A percentile compares a stretch with the other conserved stretches of the same genome.
These are phyloP conservation scores for Dendrobium huoshanense DNA, from an alignment of 106 monocot species.

Conservation along the genomic window DNA sequence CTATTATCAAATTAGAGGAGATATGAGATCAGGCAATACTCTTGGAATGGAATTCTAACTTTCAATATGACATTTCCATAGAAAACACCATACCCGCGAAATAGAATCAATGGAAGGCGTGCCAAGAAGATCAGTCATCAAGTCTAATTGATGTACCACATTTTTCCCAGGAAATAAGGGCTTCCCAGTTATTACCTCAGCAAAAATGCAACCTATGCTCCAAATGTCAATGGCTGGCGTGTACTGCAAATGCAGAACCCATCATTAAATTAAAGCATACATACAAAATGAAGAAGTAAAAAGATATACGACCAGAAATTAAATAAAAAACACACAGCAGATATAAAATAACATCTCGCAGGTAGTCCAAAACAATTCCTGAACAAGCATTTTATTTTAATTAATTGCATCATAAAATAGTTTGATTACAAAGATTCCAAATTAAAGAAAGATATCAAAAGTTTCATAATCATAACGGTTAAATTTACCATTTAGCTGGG, in stretches of 20 bases:
- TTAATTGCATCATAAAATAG: neutral
- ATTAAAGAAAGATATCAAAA: neutral
- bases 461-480: neutral
- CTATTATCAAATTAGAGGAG: slow-evolving; percentile 19
- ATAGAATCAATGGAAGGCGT: slow-evolving; percentile 78
- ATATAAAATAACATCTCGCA: slow-evolving; percentile 19
- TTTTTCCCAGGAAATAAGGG: slow-evolving; percentile 95
- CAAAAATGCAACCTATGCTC: slow-evolving; percentile 98
- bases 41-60: neutral
- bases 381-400: slow-evolving; percentile 27
- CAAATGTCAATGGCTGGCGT: slow-evolving; percentile 93
- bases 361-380: slow-evolving; percentile 16
- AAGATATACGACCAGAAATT: neutral
- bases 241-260: slow-evolving; percentile 47
- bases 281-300: neutral
- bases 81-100: slow-evolving; percentile 51
- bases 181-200: slow-evolving; percentile 83
- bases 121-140: slow-evolving; percentile 85
- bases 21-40: neutral
- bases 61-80: slow-evolving; percentile 1
- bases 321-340: slow-evolving; percentile 11
- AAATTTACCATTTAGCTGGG: neutral
- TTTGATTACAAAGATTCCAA: neutral
- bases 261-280: neutral
- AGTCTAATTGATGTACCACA: slow-evolving; percentile 71